Conservation (phyloP, 495 filamentous ascomycete genomes). For the Talaromyces wortmannii region DNA sequence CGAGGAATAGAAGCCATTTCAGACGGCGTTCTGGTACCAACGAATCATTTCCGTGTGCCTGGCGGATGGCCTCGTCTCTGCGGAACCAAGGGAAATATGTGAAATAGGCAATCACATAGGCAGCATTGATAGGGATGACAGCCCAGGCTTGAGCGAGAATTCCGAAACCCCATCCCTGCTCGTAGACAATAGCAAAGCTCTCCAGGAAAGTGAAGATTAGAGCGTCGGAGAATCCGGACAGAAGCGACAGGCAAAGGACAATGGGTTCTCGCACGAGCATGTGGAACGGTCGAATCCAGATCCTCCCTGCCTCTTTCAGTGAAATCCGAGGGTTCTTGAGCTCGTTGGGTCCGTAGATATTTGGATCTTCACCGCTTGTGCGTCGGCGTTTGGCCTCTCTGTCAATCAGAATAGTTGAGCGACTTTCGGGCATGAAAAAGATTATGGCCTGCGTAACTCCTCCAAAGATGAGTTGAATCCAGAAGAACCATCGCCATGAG, state of each 20-base stretch:
- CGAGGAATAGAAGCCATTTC: constrained; percentile 49
- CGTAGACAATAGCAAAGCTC: constrained; percentile 57
- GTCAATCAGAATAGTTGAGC: constrained; percentile 61
- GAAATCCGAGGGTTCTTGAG: constrained; percentile 43
- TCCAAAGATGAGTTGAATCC: constrained; percentile 75
- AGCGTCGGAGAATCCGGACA: constrained; percentile 72
- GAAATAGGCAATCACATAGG: constrained; percentile 61
- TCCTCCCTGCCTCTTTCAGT: constrained; percentile 44
- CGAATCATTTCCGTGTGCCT: constrained; percentile 42
- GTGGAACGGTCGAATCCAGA: constrained; percentile 66
- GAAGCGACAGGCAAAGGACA: constrained; percentile 63
- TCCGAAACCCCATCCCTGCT: constrained; percentile 53
- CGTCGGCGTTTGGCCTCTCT: constrained; percentile 58
- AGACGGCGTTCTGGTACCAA: constrained; percentile 51
- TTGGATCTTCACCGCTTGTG: constrained; percentile 40
- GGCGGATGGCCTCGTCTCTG: constrained; percentile 36
- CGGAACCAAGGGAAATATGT: constrained; percentile 57
- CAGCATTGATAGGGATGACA: constrained; percentile 58
- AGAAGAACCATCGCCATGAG: constrained; percentile 70
- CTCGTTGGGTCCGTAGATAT: constrained; percentile 60
- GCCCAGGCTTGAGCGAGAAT: constrained; percentile 49
- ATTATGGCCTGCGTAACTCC: constrained; percentile 58
- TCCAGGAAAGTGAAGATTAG: constrained; percentile 77
- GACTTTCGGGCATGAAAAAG: constrained; percentile 62
- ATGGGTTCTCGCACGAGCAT: constrained; percentile 82